Conservation (phyloP, 768 basidiomycete genomes). For the Trametes maxima region DNA sequence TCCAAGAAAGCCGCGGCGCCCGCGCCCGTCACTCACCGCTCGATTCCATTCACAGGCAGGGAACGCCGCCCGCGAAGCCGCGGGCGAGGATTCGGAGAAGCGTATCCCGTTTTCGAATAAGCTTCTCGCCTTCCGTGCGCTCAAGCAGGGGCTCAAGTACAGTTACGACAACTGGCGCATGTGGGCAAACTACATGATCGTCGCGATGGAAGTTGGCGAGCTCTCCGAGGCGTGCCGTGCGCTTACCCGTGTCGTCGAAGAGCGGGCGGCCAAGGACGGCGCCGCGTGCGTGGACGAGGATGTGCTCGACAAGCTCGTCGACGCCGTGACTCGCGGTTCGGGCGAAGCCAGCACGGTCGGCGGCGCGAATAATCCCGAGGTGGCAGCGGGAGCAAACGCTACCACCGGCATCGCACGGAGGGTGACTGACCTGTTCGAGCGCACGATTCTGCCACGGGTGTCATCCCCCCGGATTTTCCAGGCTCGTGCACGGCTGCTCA, state of each 20-base stretch:
- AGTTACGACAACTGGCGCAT: constrained; percentile 94
- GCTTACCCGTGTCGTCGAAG: constrained; percentile 77
- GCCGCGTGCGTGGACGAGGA: constrained; percentile 77
- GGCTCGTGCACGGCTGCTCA: constrained; percentile 79
- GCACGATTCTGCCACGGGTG: constrained; percentile 78
- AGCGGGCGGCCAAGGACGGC: constrained; percentile 53
- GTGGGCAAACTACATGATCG: constrained; percentile 98
- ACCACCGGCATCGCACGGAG: constrained; percentile 67
- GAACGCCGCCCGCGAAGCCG: constrained; percentile 5
- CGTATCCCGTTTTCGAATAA: constrained; percentile 72
- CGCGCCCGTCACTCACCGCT: constrained; percentile 12
- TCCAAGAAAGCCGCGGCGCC: constrained; percentile 9
- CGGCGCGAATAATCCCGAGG: constrained; percentile 14
- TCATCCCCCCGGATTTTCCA: constrained; percentile 80
- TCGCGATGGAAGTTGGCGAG: constrained; percentile 92
- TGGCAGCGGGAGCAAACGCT: constrained; percentile 49
- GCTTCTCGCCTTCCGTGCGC: constrained; percentile 87
- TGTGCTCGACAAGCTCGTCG: constrained; percentile 86
- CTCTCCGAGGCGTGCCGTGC: constrained; percentile 87
- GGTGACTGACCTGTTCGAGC: constrained; percentile 74
- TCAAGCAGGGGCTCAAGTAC: constrained; percentile 85
- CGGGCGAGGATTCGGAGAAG: constrained; percentile 26
- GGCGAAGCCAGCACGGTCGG: constrained; percentile 35
- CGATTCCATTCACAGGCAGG: constrained; percentile 5
- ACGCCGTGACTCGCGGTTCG: constrained; percentile 71